A percentile compares a stretch with the other conserved stretches of the same genome.
These are phyloP conservation scores for Populus nigra DNA, from an alignment of 345 rosid genomes.

Conservation along the genomic window DNA sequence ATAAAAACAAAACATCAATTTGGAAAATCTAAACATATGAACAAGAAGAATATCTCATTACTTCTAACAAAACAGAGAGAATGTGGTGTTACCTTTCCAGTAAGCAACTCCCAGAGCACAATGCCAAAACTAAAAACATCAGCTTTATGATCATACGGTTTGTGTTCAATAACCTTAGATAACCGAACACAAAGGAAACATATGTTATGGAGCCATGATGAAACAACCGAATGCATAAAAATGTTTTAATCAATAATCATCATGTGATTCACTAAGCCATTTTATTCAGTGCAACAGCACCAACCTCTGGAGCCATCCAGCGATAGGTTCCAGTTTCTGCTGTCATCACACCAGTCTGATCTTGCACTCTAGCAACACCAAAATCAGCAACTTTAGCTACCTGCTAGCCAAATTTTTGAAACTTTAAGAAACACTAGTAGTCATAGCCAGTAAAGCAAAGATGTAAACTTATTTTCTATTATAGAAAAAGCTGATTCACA, in stretches of 20 bases:
- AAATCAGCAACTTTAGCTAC: constrained; percentile 71
- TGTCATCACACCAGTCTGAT: constrained; percentile 63
- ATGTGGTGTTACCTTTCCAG: constrained; percentile 47
- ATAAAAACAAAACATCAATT: not conserved
- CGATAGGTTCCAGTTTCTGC: constrained; percentile 79
- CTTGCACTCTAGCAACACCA: constrained; percentile 69
- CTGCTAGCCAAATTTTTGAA: constrained; percentile 28
- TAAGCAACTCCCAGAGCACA: constrained; percentile 66
- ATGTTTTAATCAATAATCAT: not conserved
- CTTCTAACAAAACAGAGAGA: not conserved
- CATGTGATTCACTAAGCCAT: not conserved
- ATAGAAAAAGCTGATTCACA: constrained; percentile 9
- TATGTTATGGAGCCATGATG: constrained; percentile 13
- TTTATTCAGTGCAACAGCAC: constrained; percentile 7
- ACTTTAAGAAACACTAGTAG: constrained; percentile 9
- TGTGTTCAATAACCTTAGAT: constrained; percentile 64
- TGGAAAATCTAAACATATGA: not conserved
- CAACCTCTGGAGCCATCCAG: constrained; percentile 88
- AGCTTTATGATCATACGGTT: constrained; percentile 57
- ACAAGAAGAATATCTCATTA: not conserved
- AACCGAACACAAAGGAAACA: constrained; percentile 21
- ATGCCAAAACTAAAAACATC: constrained; percentile 67
- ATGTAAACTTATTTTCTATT: not conserved
- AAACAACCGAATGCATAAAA: constrained; percentile 12
- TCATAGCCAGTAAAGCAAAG: constrained; percentile 3